Evolutionary conservation across 805 yeast genomes (phyloP), one percentile per base, ranked within the genome.

Genomic region (Metschnikowia orientalis): DNA sequence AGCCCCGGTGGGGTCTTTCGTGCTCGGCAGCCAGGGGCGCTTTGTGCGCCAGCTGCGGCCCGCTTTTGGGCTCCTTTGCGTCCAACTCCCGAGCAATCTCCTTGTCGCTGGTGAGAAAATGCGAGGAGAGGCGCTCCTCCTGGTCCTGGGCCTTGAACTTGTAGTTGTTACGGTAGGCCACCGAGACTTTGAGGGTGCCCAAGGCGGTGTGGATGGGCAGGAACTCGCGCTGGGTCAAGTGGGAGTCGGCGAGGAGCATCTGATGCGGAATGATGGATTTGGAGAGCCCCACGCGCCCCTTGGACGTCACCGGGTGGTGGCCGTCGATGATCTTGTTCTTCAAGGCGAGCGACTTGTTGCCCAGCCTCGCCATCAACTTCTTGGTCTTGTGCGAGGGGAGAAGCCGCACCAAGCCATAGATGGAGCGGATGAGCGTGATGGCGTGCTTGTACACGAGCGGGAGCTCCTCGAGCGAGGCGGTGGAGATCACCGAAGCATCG

Each of bases 251-350:
- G 12, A 51, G 38, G 12, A 56, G 49, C 56, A 56, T 50, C 33
- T 59, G 64, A 35, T 54, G 63, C 40, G 57, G 75, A 36, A 77
- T 70, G 2, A 81, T 70, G 4, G 80, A 63, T 53, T 82, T 81
- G 41, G 90, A 79, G 34, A 90, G 67, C 0, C 97, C 97, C 15
- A 88, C 73, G 41, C 97, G 64, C 3, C 95, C 95, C 52, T 79
- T 80, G 1, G 94, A 81, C 8, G 79, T 67, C 18, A 89, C 83
- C 1, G 92, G 81, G 44, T 77, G 75, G 10, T 80, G 73, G 0
- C 95, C 96, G 53, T 88, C 89, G 19, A 84, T 51, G 0, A 83
- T 57, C 34, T 86, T 69, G 30, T 81, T 73, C 5, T 77, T 75
- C 2, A 89, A 57, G 26, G 56, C 56, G 35, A 79, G 54, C 32